These are phyloP conservation scores for Lecanicillium sp. DNA, from an alignment of 2,329 filamentous ascomycete species.

Conservation along the genomic window DNA sequence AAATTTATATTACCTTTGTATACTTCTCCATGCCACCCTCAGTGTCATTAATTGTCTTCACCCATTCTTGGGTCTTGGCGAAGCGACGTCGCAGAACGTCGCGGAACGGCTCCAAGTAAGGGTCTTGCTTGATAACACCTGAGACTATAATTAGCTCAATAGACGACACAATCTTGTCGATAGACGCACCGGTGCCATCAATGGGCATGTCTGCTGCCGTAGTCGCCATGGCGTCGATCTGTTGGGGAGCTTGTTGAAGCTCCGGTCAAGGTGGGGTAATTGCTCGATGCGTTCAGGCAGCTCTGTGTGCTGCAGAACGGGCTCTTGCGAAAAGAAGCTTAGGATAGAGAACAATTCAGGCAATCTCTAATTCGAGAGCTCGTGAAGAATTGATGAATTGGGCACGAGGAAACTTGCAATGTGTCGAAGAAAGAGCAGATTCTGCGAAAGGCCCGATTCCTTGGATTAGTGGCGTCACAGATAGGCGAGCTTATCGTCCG, in stretches of 20 bases:
- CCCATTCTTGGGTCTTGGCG: conserved; percentile 75
- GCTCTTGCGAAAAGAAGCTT: too few species aligned
- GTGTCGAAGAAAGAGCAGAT: too few species aligned
- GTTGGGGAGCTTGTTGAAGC: conserved; percentile 33
- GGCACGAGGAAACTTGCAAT: background rate
- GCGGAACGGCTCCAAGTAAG: conserved; percentile 81
- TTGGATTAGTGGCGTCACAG: too few species aligned
- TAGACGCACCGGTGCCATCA: conserved; percentile 61
- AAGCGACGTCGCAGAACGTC: conserved; percentile 71
- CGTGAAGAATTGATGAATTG: too few species aligned
- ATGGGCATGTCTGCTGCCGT: conserved; percentile 44
- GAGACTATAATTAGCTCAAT: conserved; percentile 8
- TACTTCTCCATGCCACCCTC: conserved; percentile 93
- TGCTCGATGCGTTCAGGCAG: too few species aligned
- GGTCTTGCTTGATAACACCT: conserved; percentile 85
- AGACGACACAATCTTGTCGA: background rate
- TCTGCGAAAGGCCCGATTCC: too few species aligned
- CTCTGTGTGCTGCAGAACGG: too few species aligned
- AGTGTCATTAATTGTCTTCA: conserved; percentile 69
- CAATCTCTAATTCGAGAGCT: too few species aligned
- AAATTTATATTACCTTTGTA: conserved; percentile 54
- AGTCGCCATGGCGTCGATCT: conserved; percentile 27
- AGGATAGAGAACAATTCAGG: too few species aligned
- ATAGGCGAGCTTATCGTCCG: too few species aligned
- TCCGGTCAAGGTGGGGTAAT: background rate